Conservation (phyloP, 805 yeast species). For the Ogataea populi-albae region DNA sequence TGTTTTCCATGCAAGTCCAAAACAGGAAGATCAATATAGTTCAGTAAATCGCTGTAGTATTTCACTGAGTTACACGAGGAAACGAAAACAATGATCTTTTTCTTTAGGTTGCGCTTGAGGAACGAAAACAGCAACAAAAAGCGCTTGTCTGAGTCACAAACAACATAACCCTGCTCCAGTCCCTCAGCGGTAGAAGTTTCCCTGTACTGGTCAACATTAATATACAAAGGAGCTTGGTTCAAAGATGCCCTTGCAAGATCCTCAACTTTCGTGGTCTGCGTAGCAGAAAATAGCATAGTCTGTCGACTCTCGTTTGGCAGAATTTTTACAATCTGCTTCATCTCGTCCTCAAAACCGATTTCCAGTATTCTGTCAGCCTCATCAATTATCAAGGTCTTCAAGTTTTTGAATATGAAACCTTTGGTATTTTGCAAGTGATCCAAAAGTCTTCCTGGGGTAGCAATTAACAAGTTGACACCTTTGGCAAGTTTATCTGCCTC, state of each 20-base stretch:
- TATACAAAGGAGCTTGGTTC: slow-evolving; percentile 89
- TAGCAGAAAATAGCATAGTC: slow-evolving; percentile 97
- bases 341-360: slow-evolving; percentile 98
- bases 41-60: slow-evolving; percentile 90
- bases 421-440: slow-evolving; percentile 96
- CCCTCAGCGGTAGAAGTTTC: slow-evolving; percentile 94
- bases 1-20: slow-evolving; percentile 96
- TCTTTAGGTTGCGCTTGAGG: slow-evolving; percentile 86
- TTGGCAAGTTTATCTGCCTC: slow-evolving; percentile 92
- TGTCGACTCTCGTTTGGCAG: slow-evolving; percentile 92
- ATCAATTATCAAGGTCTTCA: slow-evolving; percentile 91
- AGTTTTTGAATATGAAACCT: slow-evolving; percentile 91
- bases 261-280: slow-evolving; percentile 98
- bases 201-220: slow-evolving; percentile 83
- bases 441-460: slow-evolving; percentile 95
- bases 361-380: slow-evolving; percentile 98
- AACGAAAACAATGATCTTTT: slow-evolving; percentile 89
- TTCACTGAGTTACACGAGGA: slow-evolving; percentile 97
- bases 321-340: slow-evolving; percentile 93
- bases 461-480: slow-evolving; percentile 91
- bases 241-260: slow-evolving; percentile 96
- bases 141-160: slow-evolving; percentile 93
- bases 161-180: slow-evolving; percentile 97
- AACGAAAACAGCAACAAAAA: slow-evolving; percentile 88
- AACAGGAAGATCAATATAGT: slow-evolving; percentile 96